Percentiles rank a stretch among this genome's conserved stretches.
Conservation (phyloP, 345 rosid genomes). For the Microthlaspi erraticum region DNA sequence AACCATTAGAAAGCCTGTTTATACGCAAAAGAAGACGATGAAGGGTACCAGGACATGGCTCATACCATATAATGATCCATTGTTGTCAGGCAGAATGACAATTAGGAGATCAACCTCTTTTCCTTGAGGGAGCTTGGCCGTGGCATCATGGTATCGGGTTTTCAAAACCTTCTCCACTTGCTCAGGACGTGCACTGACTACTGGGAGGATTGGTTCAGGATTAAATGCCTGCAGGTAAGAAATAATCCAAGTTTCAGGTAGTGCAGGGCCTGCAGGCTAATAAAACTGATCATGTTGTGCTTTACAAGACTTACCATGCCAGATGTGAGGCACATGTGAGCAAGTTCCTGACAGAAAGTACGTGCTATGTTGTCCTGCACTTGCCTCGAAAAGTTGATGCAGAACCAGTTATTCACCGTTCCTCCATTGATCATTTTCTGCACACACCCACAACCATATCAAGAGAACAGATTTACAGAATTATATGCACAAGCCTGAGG, state of each 20-base stretch:
- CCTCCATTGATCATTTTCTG: conserved; percentile 99
- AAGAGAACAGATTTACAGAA: conserved; percentile 7
- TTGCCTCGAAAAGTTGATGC: conserved; percentile 84
- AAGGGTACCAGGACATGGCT: not conserved
- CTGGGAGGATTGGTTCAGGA: conserved; percentile 77
- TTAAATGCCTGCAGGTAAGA: conserved; percentile 62
- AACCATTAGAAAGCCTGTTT: not conserved
- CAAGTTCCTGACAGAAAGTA: conserved; percentile 88
- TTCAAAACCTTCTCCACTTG: conserved; percentile 86
- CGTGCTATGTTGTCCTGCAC: conserved; percentile 78
- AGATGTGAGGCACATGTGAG: conserved; percentile 86
- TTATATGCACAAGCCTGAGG: not conserved
- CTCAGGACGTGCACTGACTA: conserved; percentile 78
- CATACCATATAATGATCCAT: conserved; percentile 96
- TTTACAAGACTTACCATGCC: conserved; percentile 74
- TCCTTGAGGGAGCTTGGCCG: conserved; percentile 61
- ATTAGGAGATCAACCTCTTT: conserved; percentile 95
- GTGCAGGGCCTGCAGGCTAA: not conserved
- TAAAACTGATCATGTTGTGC: conserved; percentile 9
- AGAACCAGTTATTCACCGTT: conserved; percentile 84
- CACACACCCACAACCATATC: conserved; percentile 19
- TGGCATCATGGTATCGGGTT: conserved; percentile 85
- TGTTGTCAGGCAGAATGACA: conserved; percentile 93
- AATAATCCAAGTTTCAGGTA: conserved; percentile 9
- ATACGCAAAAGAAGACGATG: not conserved